These are phyloP conservation scores for Alternaria triticina DNA, from an alignment of 2,329 filamentous ascomycete species.

Conservation along the genomic window DNA sequence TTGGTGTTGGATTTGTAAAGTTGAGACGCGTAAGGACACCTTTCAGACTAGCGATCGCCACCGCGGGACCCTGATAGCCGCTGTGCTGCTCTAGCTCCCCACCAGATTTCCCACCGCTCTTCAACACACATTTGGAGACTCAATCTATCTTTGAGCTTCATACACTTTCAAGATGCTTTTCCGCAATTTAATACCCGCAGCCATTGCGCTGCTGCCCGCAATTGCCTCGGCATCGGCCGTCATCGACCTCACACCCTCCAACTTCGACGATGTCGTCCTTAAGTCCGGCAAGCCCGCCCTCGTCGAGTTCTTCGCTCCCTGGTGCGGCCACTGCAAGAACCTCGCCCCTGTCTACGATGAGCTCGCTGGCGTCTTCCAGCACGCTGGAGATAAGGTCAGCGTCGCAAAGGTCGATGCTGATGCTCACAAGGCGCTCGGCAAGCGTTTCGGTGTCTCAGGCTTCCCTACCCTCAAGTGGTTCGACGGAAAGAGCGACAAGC, in stretches of 20 bases:
- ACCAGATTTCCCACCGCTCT: conserved; percentile 19
- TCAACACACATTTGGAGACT: conserved; percentile 21
- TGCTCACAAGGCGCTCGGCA: conserved; percentile 81
- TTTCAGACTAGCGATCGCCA: conserved; percentile 35
- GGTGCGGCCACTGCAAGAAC: conserved; percentile 99
- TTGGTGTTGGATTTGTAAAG: conserved; percentile 33
- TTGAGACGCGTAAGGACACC: conserved; percentile 30
- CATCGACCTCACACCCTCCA: conserved; percentile 84
- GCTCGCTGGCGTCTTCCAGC: conserved; percentile 76
- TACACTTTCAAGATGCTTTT: conserved; percentile 37
- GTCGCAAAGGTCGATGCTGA: conserved; percentile 98
- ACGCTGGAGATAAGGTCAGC: conserved; percentile 75
- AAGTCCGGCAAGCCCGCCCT: conserved; percentile 93
- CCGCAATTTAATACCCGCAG: conserved; percentile 39
- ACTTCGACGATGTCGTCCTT: conserved; percentile 90
- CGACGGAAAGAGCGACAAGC: conserved; percentile 88
- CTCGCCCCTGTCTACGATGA: conserved; percentile 96
- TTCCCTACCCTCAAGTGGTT: conserved; percentile 99
- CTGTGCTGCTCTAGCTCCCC: conserved; percentile 19
- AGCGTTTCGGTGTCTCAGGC: conserved; percentile 86
- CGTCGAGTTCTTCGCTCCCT: conserved; percentile 97
- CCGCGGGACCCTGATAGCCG: conserved; percentile 23
- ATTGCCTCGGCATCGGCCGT: conserved; percentile 76
- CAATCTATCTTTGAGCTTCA: conserved; percentile 27
- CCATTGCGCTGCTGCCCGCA: conserved; percentile 41